Evolutionary conservation across 257 asterid species (phyloP), one percentile per base, ranked within the genome.

Genomic region (Echium plantagineum): DNA sequence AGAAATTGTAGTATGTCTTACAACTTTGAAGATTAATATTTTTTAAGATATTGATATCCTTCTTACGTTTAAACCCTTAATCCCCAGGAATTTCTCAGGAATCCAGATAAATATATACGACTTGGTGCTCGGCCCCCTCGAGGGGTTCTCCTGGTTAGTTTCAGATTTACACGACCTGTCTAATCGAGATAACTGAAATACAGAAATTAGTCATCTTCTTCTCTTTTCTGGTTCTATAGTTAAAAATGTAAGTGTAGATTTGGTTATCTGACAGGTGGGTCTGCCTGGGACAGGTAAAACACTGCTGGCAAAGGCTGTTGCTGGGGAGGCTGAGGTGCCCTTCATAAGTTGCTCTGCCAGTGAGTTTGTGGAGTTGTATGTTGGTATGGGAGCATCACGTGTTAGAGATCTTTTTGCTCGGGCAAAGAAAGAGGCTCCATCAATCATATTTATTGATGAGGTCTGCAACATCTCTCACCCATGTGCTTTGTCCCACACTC

Each of bases 61-160:
- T 46, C 16, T 71, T 58, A 73, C 19, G 62, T 66, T 66, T 75
- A 48, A 35, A 12, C 69, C 24, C 74, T 69, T 19, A 21, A 58
- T 65, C 64, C 59, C 65, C 85, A 93, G 99, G 99, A 89, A 71
- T 93, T 93, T 78, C 91, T 93, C 52, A 86, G 94, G 78, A 93
- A 83, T 70, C 99, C 99, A 19, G 99, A 89, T 64, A 84, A 75
- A 75, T 93, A 89, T 68, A 55, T 71, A 67, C 77, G 81, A 74
- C 96, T 93, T 73, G 99, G 97, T 72, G 97, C 99, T 51, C 97
- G 99, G 61, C 99, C 99, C 63, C 99, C 99, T 52, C 87, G 99
- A 75, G 99, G 99, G 67, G 96, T 93, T 71, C 91, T 93, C 51
- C 75, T 93, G 99, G 99, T 93, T 74, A 82, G 90, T 73, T 69